Base-by-base conservation (phyloP, 2,329 filamentous ascomycete genomes). In the Botrytis squamosa region DNA sequence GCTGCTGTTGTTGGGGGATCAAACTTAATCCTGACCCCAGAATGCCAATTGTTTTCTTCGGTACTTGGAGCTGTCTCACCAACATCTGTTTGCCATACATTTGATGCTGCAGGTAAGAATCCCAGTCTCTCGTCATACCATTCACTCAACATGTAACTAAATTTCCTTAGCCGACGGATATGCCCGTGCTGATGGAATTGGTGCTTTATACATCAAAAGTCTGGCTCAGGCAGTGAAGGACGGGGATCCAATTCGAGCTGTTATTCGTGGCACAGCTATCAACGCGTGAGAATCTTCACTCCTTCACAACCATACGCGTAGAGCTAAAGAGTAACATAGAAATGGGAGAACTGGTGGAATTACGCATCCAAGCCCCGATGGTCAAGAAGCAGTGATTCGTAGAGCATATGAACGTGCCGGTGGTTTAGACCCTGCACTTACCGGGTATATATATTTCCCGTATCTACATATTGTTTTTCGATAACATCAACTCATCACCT, bases 161-260 rank as follows among this genome's bases (percentile, higher is more conserved):
- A 14, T 5, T 44, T 44, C 18, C 14, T 44, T 44, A 44, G 42
- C 78, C 10, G 78, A 80, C 67, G 86, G 86, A 1, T 87, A 86
- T 73, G 82, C 78, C 0, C 80, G 84, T 20, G 85, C 83, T 4
- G 86, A 87, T 75, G 86, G 83, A 14, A 78, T 83, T 20, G 83
- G 79, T 3, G 77, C 80, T 46, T 46, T 87, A 7, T 71, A 85
- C 0, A 71, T 87, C 14, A 86, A 86, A 75, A 81, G 79, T 0
- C 72, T 86, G 0, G 74, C 78, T 18, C 79, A 83, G 59, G 85
- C 85, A 3, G 63, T 86, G 9, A 76, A 78, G 29, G 83, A 85
- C 59, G 80, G 81, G 4, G 83, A 86, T 75, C 79, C 79, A 0
- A 83, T 87, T 42, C 80, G 83, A 7, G 83, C 82, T 3, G 77